These are phyloP conservation scores for Trametes polyzona DNA, from an alignment of 1,284 basidiomycete species.

Conservation along the genomic window DNA sequence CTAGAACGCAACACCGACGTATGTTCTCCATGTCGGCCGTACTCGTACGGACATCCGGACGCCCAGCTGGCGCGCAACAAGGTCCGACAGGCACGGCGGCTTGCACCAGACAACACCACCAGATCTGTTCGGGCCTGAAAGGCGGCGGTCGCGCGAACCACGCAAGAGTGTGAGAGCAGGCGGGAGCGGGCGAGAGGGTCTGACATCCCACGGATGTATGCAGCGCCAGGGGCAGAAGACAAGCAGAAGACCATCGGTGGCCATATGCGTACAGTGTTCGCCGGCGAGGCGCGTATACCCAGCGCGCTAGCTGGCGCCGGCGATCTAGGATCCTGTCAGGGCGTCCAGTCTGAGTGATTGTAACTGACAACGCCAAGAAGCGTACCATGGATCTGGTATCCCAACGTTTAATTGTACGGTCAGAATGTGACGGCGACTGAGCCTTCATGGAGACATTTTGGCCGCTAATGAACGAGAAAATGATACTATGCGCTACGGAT, in stretches of 20 bases:
- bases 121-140: constrained; percentile 5
- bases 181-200: neutral
- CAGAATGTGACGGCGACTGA: too few species aligned
- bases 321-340: neutral
- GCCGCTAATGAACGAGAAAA: too few species aligned
- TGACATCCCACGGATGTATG: neutral
- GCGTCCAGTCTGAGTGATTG: neutral
- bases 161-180: neutral
- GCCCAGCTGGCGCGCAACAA: neutral
- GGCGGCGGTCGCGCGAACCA: constrained; percentile 8
- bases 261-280: neutral
- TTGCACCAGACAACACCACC: neutral
- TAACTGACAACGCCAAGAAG: neutral
- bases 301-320: neutral
- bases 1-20: neutral
- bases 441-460: neutral
- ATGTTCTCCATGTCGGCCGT: neutral
- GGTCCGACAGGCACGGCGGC: neutral
- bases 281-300: neutral
- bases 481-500: too few species aligned
- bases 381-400: neutral
- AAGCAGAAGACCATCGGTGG: neutral
- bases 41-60: neutral
- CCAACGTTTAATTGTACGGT: neutral
- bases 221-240: neutral